Evolutionary conservation across 2,329 filamentous ascomycete genomes (phyloP), one percentile per base, ranked within the genome.

Genomic region (Microcera coccophila): DNA sequence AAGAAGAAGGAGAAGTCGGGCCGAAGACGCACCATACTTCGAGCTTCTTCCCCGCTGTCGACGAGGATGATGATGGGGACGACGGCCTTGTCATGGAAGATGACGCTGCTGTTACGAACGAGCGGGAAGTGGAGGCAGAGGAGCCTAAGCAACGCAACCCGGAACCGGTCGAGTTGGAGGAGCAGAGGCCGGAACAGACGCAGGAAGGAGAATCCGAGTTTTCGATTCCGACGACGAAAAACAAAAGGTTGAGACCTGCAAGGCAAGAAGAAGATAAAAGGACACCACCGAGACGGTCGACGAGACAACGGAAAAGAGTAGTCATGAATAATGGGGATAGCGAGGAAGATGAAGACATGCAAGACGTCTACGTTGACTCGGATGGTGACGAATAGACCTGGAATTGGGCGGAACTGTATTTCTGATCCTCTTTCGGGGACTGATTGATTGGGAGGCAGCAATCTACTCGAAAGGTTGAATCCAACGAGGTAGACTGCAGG

Each of bases 1-100:
- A 70, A 12, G 64, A 65, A 4, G 48, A 71, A 14, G 70, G 68
- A n/a, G 62, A 62, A 3, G 64, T 62, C 3, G 63, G 65, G 28
- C 49, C 39, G 12, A 42, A 45, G 7, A 46, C 50, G 4, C 54
- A 59, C 3, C 55, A 63, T 4, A 68, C 63, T 1, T 76, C 73
- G 1, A 67, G 64, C 5, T 78, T 74, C 50, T 78, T 79, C 37
- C 70, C 73, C 0, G 66, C 67, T 0, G 60, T 66, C 5, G 69
- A 74, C 3, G 70, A 72, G 3, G 71, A 72, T 1, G 67, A 68
- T 1, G 63, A 63, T 3, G 62, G 55, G 1, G 60, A 63, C 17
- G 62, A 58, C 16, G 62, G 58, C 4, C 42, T 62, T 38, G 62
- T 62, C 17, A 63, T 69, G 58, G 65, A 66, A 14, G 58, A 64